These are phyloP conservation scores for Cystobasidium sp. DNA, from an alignment of 1,284 basidiomycete genomes.

Conservation along the genomic window DNA sequence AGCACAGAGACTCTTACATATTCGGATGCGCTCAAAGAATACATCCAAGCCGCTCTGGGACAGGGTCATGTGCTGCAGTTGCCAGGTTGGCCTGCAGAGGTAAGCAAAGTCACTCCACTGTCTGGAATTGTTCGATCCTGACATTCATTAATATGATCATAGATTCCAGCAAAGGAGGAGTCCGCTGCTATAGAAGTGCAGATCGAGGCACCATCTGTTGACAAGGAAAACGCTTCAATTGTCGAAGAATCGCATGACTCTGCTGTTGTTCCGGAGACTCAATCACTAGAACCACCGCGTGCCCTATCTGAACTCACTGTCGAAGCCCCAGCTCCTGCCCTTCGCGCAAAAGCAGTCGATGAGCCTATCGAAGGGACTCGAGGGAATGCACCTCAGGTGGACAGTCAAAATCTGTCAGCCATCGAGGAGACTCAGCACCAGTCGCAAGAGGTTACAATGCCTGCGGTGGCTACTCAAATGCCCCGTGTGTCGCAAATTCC, in stretches of 20 bases:
- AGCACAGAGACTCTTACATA: not conserved
- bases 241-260: too few species aligned
- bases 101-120: not conserved
- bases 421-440: slow-evolving; percentile 14
- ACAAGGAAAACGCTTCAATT: too few species aligned
- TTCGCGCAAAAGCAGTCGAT: too few species aligned
- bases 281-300: too few species aligned
- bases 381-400: not conserved
- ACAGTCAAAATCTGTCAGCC: not conserved
- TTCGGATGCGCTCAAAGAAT: not conserved
- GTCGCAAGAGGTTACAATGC: not conserved
- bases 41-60: not conserved
- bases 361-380: too few species aligned
- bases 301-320: too few species aligned
- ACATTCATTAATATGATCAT: not conserved
- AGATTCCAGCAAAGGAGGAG: too few species aligned
- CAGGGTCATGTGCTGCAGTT: slow-evolving; percentile 11
- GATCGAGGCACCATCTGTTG: too few species aligned
- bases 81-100: slow-evolving; percentile 35
- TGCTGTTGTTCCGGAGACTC: too few species aligned
- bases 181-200: too few species aligned
- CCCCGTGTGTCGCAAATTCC: not conserved
- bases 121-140: not conserved
- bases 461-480: too few species aligned
- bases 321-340: too few species aligned